Conservation (phyloP, 495 filamentous ascomycete species). For the Friedmanniomyces endolithicus region DNA sequence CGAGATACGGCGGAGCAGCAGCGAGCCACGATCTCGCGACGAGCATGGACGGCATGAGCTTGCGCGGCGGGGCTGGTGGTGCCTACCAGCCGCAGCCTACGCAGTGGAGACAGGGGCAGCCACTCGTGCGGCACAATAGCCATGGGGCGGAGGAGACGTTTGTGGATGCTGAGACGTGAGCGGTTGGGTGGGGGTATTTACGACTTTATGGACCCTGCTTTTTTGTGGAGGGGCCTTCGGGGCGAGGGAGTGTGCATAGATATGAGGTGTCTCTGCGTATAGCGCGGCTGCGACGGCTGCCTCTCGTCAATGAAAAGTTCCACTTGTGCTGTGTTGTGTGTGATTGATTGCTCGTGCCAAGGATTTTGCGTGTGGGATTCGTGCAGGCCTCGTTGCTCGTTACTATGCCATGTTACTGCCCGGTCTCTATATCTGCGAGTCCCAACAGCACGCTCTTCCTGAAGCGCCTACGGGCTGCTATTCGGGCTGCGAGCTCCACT, state of each 20-base stretch:
- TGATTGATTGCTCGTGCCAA: neutral
- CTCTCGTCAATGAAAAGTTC: neutral
- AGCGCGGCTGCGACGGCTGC: neutral
- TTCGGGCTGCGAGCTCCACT: no score
- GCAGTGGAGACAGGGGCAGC: neutral
- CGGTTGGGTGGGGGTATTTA: neutral
- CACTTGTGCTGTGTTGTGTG: neutral
- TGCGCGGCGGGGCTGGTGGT: neutral
- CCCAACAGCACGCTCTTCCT: no score
- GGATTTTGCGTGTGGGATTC: no score
- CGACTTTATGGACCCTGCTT: no score
- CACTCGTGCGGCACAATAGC: constrained; percentile 8
- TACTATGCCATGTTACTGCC: no score
- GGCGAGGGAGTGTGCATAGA: neutral
- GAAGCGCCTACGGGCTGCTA: no score
- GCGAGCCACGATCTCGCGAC: neutral
- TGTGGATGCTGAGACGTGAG: constrained; percentile 14
- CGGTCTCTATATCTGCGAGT: no score
- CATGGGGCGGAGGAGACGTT: constrained; percentile 10
- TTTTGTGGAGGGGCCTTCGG: neutral
- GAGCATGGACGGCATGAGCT: constrained; percentile 1
- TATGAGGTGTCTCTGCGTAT: neutral
- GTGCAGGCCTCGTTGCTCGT: no score
- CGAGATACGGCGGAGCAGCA: neutral
- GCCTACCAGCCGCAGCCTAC: neutral